Evolutionary conservation across 1,284 basidiomycete species (phyloP).

Genomic region (Coniferiporia sulphurascens): DNA sequence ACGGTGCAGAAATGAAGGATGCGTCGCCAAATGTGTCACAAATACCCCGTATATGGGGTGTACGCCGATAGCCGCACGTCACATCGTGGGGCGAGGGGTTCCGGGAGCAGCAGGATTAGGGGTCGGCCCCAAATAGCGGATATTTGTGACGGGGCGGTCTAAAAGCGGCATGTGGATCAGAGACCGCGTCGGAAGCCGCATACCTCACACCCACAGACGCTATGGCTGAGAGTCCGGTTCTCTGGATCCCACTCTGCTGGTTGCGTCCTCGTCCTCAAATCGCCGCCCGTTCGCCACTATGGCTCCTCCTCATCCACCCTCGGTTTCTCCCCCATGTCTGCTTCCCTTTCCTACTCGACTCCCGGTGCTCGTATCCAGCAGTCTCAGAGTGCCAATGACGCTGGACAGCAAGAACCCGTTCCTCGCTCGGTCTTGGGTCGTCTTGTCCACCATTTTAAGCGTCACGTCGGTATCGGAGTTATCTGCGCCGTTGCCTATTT

Average conservation of each 20-base stretch:
- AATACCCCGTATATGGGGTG: too few relatives aligned
- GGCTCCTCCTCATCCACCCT: neutral
- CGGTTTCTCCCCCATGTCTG: neutral
- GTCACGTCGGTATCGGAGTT: conserved; percentile 45
- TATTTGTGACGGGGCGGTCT: too few relatives aligned
- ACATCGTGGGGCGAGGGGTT: too few relatives aligned
- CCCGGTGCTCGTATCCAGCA: neutral
- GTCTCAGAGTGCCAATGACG: neutral
- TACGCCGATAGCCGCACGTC: too few relatives aligned
- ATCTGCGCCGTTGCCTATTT: conserved; percentile 52
- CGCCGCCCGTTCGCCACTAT: neutral
- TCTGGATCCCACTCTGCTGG: neutral
- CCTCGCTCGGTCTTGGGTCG: neutral
- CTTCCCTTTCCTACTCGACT: too few relatives aligned
- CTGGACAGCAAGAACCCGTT: neutral
- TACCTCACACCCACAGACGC: neutral
- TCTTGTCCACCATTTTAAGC: conserved; percentile 35
- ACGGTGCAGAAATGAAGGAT: too few relatives aligned
- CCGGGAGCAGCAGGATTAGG: too few relatives aligned
- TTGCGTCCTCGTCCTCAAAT: neutral
- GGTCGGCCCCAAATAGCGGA: too few relatives aligned
- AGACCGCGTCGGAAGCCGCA: too few relatives aligned
- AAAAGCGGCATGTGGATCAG: too few relatives aligned
- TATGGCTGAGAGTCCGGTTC: neutral
- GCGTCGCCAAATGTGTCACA: too few relatives aligned